These are phyloP conservation scores for Drosera spatulata DNA, from an alignment of 179 eudicot species.

Conservation along the genomic window DNA sequence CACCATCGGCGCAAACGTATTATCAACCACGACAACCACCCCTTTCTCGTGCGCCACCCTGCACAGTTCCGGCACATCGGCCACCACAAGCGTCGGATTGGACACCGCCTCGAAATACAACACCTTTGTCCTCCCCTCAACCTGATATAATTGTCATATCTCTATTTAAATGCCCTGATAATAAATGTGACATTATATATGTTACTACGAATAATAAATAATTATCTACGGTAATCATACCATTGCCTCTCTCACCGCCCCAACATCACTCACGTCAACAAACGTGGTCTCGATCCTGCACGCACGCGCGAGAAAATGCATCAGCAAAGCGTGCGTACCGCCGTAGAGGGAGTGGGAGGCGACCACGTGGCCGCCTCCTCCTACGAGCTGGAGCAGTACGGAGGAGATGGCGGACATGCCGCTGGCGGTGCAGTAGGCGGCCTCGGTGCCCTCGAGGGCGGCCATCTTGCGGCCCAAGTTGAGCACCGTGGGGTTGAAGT, in stretches of 20 bases:
- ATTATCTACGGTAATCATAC: neutral
- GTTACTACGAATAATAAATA: no score
- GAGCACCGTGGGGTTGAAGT: conserved; percentile 88
- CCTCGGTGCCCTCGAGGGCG: conserved; percentile 87
- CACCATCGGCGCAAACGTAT: conserved; percentile 88
- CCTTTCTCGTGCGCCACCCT: conserved; percentile 68
- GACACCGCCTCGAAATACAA: conserved; percentile 76
- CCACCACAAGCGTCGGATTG: conserved; percentile 80
- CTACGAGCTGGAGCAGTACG: conserved; percentile 66
- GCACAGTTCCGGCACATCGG: conserved; percentile 63
- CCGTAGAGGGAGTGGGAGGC: conserved; percentile 77
- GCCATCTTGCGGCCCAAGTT: conserved; percentile 87
- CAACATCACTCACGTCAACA: conserved; percentile 48
- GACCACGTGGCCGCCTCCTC: conserved; percentile 68
- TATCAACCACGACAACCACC: conserved; percentile 70
- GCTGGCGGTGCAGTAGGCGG: conserved; percentile 89
- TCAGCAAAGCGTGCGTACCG: conserved; percentile 77
- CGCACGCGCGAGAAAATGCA: conserved; percentile 69
- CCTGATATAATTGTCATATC: no score
- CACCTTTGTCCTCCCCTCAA: conserved; percentile 51
- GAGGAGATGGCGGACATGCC: conserved; percentile 95
- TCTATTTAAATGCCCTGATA: no score
- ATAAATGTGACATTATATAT: no score
- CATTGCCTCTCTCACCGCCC: conserved; percentile 37
- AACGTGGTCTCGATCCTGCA: conserved; percentile 68